phyloP scores from a whole-genome alignment of 1,284 basidiomycete genomes.

The Somion occarium region DNA sequence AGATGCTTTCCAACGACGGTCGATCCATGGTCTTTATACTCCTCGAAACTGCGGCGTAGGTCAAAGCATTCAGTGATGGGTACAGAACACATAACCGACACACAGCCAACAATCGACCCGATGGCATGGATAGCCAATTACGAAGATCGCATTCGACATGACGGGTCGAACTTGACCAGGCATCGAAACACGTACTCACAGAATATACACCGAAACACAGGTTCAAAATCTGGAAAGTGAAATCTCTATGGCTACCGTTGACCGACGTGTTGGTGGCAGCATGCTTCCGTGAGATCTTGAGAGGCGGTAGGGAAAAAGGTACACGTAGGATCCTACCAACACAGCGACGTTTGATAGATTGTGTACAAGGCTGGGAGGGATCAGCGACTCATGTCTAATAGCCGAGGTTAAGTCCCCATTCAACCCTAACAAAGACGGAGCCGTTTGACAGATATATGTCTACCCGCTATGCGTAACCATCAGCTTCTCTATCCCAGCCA shows the following conservation, averaged over 20 bases:
- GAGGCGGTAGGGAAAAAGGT: no score
- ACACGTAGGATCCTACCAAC: no score
- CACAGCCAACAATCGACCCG: background rate
- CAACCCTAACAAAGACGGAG: no score
- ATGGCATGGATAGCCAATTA: background rate
- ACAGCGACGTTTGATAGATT: no score
- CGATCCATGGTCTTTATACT: background rate
- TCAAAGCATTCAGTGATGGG: background rate
- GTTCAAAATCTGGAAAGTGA: background rate
- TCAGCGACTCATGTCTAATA: no score
- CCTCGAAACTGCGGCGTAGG: background rate
- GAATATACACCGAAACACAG: background rate
- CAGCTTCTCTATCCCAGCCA: no score
- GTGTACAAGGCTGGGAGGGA: no score
- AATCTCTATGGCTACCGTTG: background rate
- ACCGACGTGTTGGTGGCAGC: no score
- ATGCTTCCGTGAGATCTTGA: no score
- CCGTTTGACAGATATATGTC: no score
- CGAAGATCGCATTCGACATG: background rate
- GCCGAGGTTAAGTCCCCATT: no score
- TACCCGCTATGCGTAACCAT: no score
- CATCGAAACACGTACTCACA: background rate
- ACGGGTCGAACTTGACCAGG: background rate
- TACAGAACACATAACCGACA: background rate
- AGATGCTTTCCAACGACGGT: background rate